Percentiles rank a stretch among this genome's conserved stretches.
Conservation (phyloP, 495 filamentous ascomycete genomes). For the Mycothermus thermophilus region DNA sequence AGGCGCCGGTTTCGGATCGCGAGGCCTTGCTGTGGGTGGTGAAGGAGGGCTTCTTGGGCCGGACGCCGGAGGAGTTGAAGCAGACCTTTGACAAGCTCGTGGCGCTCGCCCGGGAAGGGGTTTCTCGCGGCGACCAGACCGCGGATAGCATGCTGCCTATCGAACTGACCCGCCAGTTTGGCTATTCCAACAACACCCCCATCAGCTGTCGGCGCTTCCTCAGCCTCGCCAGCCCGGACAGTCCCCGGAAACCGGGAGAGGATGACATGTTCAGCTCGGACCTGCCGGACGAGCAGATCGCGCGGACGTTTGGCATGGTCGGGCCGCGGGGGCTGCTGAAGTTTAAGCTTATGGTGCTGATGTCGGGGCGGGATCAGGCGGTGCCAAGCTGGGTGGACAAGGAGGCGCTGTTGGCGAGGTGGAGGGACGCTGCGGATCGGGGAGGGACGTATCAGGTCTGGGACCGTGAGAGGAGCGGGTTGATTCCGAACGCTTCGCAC, state of each 20-base stretch:
- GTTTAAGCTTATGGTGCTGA: constrained; percentile 29
- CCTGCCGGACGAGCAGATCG: constrained; percentile 41
- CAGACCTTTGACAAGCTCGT: constrained; percentile 38
- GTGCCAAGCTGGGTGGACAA: constrained; percentile 50
- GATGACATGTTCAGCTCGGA: constrained; percentile 74
- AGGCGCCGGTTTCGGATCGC: constrained; percentile 58
- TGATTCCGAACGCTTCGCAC: constrained; percentile 35
- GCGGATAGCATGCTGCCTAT: constrained; percentile 44
- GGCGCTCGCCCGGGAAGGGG: constrained; percentile 28
- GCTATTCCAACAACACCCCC: constrained; percentile 24
- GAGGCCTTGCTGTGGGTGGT: constrained; percentile 36
- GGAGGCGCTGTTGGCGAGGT: constrained; percentile 41
- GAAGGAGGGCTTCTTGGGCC: constrained; percentile 11
- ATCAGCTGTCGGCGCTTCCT: constrained; percentile 48
- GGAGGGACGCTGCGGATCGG: constrained; percentile 22
- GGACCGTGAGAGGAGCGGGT: constrained; percentile 25
- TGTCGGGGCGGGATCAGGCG: constrained; percentile 50
- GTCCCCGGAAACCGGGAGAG: constrained; percentile 33
- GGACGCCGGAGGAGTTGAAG: constrained; percentile 4
- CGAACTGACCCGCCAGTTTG: constrained; percentile 32
- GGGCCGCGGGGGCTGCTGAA: constrained; percentile 32
- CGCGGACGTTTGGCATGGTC: constrained; percentile 49
- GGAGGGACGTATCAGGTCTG: constrained; percentile 14
- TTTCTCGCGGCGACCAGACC: constrained; percentile 28
- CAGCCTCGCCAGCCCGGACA: constrained; percentile 45